A percentile compares a stretch with the other conserved stretches of the same genome.
Conservation (phyloP, 2,329 filamentous ascomycete species). For the Rutstroemia sp. region DNA sequence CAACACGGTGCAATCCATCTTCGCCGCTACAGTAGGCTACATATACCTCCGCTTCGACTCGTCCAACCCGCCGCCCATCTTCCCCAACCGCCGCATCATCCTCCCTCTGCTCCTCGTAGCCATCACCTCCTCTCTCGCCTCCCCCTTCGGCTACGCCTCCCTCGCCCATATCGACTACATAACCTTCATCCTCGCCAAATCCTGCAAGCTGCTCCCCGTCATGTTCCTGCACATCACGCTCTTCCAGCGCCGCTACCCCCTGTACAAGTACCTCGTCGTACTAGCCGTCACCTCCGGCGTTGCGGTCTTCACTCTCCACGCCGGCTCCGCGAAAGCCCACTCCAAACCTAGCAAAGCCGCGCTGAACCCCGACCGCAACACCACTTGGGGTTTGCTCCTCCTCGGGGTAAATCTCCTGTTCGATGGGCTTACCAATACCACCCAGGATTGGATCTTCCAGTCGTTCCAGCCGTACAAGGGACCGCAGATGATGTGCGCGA, state of each 20-base stretch:
- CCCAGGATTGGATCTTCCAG: slow-evolving; percentile 88
- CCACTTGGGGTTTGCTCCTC: slow-evolving; percentile 72
- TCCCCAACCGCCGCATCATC: slow-evolving; percentile 70
- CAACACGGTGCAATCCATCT: slow-evolving; percentile 89
- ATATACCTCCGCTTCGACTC: slow-evolving; percentile 69
- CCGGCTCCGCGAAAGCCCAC: slow-evolving; percentile 55
- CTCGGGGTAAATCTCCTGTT: slow-evolving; percentile 87
- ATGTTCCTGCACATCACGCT: slow-evolving; percentile 94
- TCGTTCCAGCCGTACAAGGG: slow-evolving; percentile 75
- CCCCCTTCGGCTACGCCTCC: slow-evolving; percentile 91
- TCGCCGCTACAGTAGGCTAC: slow-evolving; percentile 76
- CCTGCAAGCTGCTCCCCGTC: slow-evolving; percentile 96
- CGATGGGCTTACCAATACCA: slow-evolving; percentile 92
- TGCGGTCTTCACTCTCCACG: slow-evolving; percentile 88
- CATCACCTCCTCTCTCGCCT: slow-evolving; percentile 78
- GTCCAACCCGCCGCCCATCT: slow-evolving; percentile 55
- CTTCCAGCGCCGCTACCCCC: slow-evolving; percentile 80
- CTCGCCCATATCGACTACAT: slow-evolving; percentile 96
- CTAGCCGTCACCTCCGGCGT: slow-evolving; percentile 86
- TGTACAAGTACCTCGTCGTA: slow-evolving; percentile 96
- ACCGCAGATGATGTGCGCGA: slow-evolving; percentile 99
- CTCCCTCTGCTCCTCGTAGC: slow-evolving; percentile 77
- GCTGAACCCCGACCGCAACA: slow-evolving; percentile 47
- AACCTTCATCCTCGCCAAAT: slow-evolving; percentile 94
- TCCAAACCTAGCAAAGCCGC: slow-evolving; percentile 34